These are phyloP conservation scores for Babesia gibsoni DNA, from an alignment of 169 alveolate genomes.

Conservation along the genomic window DNA sequence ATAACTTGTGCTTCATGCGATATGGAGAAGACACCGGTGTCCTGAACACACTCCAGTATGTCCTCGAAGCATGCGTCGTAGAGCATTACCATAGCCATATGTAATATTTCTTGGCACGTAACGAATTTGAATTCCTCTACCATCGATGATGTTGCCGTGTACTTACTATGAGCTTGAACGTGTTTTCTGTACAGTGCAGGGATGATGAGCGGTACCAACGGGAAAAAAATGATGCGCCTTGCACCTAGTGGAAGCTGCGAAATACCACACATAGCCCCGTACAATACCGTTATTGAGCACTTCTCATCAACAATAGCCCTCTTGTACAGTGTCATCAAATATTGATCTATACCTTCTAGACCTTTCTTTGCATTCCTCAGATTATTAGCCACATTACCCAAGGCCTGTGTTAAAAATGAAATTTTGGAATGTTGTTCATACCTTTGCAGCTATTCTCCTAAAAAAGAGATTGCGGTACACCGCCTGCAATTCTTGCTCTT, in stretches of 20 bases:
- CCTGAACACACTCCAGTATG: conserved; percentile 41
- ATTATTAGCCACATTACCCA: conserved; percentile 34
- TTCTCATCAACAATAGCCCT: conserved; percentile 21
- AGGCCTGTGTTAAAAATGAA: conserved; percentile 5
- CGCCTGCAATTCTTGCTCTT: conserved; percentile 15
- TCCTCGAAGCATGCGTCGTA: conserved; percentile 62
- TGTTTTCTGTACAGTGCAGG: conserved; percentile 42
- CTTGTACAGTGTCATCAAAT: conserved; percentile 55
- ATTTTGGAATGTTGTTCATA: background rate
- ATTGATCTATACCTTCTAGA: conserved; percentile 51
- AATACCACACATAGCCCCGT: conserved; percentile 62
- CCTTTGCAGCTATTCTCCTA: conserved; percentile 54
- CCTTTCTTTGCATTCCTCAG: conserved; percentile 44
- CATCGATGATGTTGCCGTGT: conserved; percentile 7
- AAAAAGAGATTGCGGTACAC: conserved; percentile 35
- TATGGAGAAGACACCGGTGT: conserved; percentile 41
- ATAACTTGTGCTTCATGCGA: conserved; percentile 52
- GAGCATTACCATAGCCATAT: conserved; percentile 32
- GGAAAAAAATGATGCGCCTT: conserved; percentile 50
- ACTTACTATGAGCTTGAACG: conserved; percentile 2
- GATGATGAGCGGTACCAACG: conserved; percentile 56
- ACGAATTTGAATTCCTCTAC: conserved; percentile 36
- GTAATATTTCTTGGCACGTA: conserved; percentile 53
- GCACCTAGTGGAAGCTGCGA: conserved; percentile 49
- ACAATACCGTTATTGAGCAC: conserved; percentile 41